Evolutionary conservation across 345 rosid species (phyloP).

Genomic region (Eucalyptus marginata): DNA sequence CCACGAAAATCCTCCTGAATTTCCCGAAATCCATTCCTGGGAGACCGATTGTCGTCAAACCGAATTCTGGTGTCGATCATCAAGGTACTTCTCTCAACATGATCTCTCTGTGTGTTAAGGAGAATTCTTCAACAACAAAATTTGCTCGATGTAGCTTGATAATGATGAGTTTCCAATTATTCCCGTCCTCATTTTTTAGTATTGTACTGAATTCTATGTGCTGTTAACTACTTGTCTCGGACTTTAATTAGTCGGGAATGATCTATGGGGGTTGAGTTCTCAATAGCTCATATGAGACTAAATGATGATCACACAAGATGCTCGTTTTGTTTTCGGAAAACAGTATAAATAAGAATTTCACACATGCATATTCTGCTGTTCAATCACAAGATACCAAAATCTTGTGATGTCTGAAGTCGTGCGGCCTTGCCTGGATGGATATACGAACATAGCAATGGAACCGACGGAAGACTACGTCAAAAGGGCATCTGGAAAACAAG

Average conservation of each 20-base stretch:
- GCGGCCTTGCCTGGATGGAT: conserved; percentile 75
- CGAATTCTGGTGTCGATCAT: conserved; percentile 82
- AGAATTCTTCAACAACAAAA: background rate
- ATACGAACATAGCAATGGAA: conserved; percentile 93
- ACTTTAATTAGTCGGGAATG: background rate
- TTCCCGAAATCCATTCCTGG: background rate
- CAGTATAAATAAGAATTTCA: too few species aligned
- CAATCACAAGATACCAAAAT: too few species aligned
- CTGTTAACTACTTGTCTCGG: background rate
- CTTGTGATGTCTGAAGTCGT: too few species aligned
- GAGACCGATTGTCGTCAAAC: conserved; percentile 78
- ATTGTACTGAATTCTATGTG: too few species aligned
- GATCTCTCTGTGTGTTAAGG: background rate
- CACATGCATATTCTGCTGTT: too few species aligned
- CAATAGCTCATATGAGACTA: too few species aligned
- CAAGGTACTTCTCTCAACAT: conserved; percentile 27
- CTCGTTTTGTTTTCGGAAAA: too few species aligned
- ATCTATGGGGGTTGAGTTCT: too few species aligned
- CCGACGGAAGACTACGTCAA: conserved; percentile 81
- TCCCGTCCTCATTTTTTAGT: background rate
- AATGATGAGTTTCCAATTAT: background rate
- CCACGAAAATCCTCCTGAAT: too few species aligned
- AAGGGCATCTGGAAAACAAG: conserved; percentile 76
- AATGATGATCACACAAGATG: too few species aligned
- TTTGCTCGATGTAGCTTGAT: too few species aligned